Evolutionary conservation across 2,329 filamentous ascomycete species (phyloP).

Genomic region (Capronia coronata): DNA sequence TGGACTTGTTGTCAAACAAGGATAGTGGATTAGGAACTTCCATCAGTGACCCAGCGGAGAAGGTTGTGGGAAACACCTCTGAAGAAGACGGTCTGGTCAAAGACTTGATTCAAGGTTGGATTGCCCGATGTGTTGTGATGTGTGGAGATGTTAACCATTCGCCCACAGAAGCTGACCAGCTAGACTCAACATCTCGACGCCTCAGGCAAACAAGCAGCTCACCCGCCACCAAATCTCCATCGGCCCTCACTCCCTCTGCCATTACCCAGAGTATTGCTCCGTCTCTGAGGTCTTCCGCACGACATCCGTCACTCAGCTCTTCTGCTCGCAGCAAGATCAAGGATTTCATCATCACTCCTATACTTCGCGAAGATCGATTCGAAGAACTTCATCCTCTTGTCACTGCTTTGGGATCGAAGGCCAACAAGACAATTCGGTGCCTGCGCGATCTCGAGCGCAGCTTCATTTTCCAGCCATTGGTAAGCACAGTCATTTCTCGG

Average conservation of each 20-base stretch:
- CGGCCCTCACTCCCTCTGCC: conserved; percentile 36
- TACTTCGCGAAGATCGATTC: conserved; percentile 64
- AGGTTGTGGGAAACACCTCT: conserved; percentile 28
- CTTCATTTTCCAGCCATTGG: conserved; percentile 80
- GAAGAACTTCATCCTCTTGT: conserved; percentile 77
- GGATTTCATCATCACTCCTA: conserved; percentile 69
- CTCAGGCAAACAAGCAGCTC: conserved; percentile 13
- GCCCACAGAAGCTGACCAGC: conserved; percentile 26
- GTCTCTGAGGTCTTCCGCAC: conserved; percentile 40
- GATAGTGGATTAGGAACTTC: conserved; percentile 26
- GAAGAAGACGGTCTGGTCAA: conserved; percentile 25
- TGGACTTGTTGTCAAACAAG: conserved; percentile 36
- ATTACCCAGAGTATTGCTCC: conserved; percentile 56
- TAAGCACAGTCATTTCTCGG: conserved; percentile 57
- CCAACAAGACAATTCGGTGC: conserved; percentile 79
- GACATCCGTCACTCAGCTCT: conserved; percentile 57
- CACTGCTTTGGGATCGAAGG: conserved; percentile 60
- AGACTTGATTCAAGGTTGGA: conserved; percentile 30
- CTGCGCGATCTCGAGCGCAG: conserved; percentile 92
- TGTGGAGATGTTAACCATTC: conserved; percentile 25
- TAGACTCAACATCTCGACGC: conserved; percentile 18
- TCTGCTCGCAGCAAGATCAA: conserved; percentile 71
- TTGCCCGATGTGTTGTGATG: conserved; percentile 28
- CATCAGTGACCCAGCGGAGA: conserved; percentile 25
- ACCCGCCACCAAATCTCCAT: conserved; percentile 11